Evolutionary conservation across 2,329 filamentous ascomycete genomes (phyloP).

Genomic region (Huntiella decipiens): DNA sequence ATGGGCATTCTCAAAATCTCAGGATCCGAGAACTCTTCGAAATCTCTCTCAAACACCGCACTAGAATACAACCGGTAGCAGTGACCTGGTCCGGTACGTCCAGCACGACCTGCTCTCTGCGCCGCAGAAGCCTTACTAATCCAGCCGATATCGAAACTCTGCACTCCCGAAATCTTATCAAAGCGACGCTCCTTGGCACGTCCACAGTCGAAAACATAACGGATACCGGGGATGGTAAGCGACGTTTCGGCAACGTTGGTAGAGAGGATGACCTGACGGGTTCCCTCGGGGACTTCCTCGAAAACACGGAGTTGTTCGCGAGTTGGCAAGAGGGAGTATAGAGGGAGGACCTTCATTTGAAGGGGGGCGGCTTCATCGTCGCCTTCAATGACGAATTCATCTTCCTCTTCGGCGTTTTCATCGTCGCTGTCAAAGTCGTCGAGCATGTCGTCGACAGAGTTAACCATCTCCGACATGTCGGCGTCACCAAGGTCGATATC

Average conservation of each 20-base stretch:
- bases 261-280: constrained; percentile 70
- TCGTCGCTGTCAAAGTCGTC: constrained; percentile 42
- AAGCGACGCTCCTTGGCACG: constrained; percentile 84
- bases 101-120: constrained; percentile 82
- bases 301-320: constrained; percentile 85
- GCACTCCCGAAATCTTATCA: constrained; percentile 72
- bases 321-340: constrained; percentile 83
- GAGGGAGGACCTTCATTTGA: constrained; percentile 72
- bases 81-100: constrained; percentile 86
- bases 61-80: constrained; percentile 92
- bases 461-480: constrained; percentile 29
- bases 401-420: constrained; percentile 35
- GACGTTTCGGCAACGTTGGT: constrained; percentile 96
- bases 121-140: constrained; percentile 93
- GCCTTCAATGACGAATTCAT: constrained; percentile 51
- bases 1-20: constrained; percentile 84
- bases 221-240: constrained; percentile 85
- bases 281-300: constrained; percentile 62
- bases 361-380: constrained; percentile 35
- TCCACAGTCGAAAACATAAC: constrained; percentile 91
- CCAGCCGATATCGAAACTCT: constrained; percentile 90
- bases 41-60: constrained; percentile 80
- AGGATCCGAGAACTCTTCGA: constrained; percentile 67
- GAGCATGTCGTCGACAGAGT: constrained; percentile 34
- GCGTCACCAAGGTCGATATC: constrained; percentile 65